Evolutionary conservation across 1,284 basidiomycete genomes (phyloP), one percentile per base, ranked within the genome.

Genomic region (Cutaneotrichosporon mucoides): DNA sequence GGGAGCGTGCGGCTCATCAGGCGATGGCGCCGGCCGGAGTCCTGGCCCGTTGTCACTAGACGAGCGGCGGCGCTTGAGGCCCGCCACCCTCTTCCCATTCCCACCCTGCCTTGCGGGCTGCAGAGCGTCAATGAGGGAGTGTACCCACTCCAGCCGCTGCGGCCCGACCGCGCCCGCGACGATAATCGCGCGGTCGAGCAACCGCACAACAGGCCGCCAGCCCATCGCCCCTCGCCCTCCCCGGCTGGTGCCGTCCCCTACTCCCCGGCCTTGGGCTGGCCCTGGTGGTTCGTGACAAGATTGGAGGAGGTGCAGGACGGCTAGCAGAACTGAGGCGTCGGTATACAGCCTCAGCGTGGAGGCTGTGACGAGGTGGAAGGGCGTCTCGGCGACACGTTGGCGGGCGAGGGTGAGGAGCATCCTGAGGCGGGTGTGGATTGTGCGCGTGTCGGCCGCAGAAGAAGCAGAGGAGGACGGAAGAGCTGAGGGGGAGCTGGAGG

Each of bases 171-270:
- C 85, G 1, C 92, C 93, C 7, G 92, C 88, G 47, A 95, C 82
- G 65, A 97, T 86, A 64, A 95, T 86, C 1, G 88, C 87, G 67
- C 81, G 82, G 71, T 98, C 94, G 36, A 97, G 79, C 11, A 81
- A 77, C 5, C 80, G 77, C 41, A 95, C 82, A 4, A 61, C 56
- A 2, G 38, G 37, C 4, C 37, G 33, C 12, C 49, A 48, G 10
- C 15, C 12, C 54, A 6, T 40, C 24, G 2, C 16, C 16, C 33
- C 24, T 10, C 15, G 40, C n/a, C 7, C 56, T 24, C 24, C 24
- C 24, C n/a, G n/a, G n/a, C n/a, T n/a, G n/a, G n/a, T n/a, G n/a
- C n/a, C n/a, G n/a, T n/a, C n/a, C n/a, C n/a, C n/a, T n/a, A n/a
- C n/a, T n/a, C n/a, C n/a, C n/a, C n/a, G n/a, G n/a, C n/a, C n/a